Evolutionary conservation across 2,329 filamentous ascomycete species (phyloP).

Genomic region (Aspergillus novoparasiticus): DNA sequence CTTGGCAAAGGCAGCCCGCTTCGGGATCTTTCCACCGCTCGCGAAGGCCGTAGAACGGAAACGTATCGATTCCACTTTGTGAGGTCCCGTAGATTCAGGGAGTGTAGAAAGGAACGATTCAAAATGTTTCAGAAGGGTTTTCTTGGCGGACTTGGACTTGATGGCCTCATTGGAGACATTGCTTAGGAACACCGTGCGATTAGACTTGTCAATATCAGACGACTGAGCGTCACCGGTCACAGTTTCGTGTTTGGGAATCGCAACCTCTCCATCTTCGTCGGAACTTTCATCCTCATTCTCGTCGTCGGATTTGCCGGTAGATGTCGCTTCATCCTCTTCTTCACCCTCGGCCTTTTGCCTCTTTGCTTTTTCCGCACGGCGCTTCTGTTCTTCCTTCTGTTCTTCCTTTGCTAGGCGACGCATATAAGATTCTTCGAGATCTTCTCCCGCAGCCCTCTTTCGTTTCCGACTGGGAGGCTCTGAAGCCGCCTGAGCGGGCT

Average conservation of each 20-base stretch:
- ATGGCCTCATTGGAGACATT: constrained; percentile 87
- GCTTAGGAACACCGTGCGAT: constrained; percentile 86
- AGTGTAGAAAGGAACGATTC: constrained; percentile 68
- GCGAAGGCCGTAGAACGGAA: constrained; percentile 93
- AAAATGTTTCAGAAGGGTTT: constrained; percentile 74
- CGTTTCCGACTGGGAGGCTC: constrained; percentile 49
- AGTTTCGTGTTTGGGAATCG: constrained; percentile 44
- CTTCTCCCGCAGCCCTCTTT: constrained; percentile 55
- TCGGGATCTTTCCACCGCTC: constrained; percentile 70
- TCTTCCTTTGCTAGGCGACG: constrained; percentile 47
- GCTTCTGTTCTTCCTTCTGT: constrained; percentile 38
- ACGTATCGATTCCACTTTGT: constrained; percentile 85
- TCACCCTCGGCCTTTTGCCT: constrained; percentile 41
- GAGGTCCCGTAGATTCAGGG: constrained; percentile 53
- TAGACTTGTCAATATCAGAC: constrained; percentile 76
- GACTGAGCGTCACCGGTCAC: constrained; percentile 38
- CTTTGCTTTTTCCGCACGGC: constrained; percentile 39
- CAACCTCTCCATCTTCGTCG: constrained; percentile 31
- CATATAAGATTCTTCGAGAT: constrained; percentile 49
- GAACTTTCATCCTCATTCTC: constrained; percentile 35
- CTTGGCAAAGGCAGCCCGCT: constrained; percentile 91
- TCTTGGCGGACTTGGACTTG: constrained; percentile 78
- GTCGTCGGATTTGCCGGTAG: constrained; percentile 25
- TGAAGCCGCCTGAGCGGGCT: constrained; percentile 32
- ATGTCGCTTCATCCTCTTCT: constrained; percentile 55